Base-by-base conservation (phyloP, 306 rosid genomes). In the Trichosanthes truncata region DNA sequence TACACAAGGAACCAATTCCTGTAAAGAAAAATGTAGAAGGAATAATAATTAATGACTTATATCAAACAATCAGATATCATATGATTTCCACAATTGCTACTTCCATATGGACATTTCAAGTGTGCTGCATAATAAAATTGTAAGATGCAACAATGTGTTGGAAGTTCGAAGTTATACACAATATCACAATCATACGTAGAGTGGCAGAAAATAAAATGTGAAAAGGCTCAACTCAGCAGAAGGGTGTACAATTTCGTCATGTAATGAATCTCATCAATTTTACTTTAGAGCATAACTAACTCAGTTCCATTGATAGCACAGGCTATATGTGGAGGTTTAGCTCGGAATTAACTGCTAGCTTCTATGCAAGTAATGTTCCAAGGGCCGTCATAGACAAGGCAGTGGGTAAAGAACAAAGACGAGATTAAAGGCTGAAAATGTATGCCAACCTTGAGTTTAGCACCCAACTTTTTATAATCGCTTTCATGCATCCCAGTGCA, bases 1-100 rank as follows among this genome's bases (percentile, higher is more conserved):
- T 78, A 93, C 98, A 81, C 96, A 95, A 81, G 98, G 99, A 86
- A 95, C 97, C 96, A 93, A 86, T 80, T 93, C 99, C 98, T 95
- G 91, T 48, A 46, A 85, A 81, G 49, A 33, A 53, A 75, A 14
- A 31, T 75, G n/a, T 4, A 33, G 82, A 80, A 23, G 60, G n/a
- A 73, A 66, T 29, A 36, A 36, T 18, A 31, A 31, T 26, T 31
- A 62, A 62, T 62, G 21, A 73, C 20, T 25, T 23, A 10, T 29
- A 51, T 48, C 14, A 48, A 73, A 48, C 43, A 29, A 57, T 56
- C 23, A 48, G 15, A 74, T 71, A 38, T 71, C 18, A 29, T 3
- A 13, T 40, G 49, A 76, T 6, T 21, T 26, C 40, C 60, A 48
- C 36, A 41, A 7, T 11, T 45, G 25, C n/a, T 21, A 17, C 4